Conservation (phyloP, 805 yeast species). For the Suhomyces xylopsoci region DNA sequence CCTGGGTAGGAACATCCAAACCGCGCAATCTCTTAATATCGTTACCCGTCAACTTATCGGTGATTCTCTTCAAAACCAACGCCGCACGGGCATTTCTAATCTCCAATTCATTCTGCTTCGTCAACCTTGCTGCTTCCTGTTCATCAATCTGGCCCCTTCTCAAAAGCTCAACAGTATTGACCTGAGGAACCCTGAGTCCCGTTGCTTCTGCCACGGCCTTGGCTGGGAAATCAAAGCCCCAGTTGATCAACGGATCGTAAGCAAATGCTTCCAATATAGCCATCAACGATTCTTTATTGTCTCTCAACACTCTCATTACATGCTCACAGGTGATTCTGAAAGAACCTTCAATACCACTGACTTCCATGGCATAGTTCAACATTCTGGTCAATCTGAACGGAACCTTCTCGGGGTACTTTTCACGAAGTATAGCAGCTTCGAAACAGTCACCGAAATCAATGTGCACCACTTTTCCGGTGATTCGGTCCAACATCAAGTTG, state of each 20-base stretch:
- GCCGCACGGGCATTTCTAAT: constrained; percentile 87
- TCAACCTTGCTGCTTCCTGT: constrained; percentile 69
- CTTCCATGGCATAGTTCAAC: constrained; percentile 98
- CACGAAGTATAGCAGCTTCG: constrained; percentile 95
- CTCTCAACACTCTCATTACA: constrained; percentile 92
- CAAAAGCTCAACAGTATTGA: constrained; percentile 66
- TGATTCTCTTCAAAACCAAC: constrained; percentile 81
- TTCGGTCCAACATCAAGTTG: constrained; percentile 89
- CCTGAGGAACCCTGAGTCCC: constrained; percentile 63
- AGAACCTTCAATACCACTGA: constrained; percentile 96
- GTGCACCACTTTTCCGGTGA: constrained; percentile 93
- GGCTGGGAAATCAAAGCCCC: constrained; percentile 96
- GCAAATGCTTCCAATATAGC: constrained; percentile 98
- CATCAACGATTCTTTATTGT: constrained; percentile 93
- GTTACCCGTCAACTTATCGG: constrained; percentile 90
- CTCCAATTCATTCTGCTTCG: constrained; percentile 66
- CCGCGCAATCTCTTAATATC: constrained; percentile 75
- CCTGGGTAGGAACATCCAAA: constrained; percentile 82
- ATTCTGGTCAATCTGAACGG: constrained; percentile 95
- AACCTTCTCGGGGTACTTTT: constrained; percentile 96
- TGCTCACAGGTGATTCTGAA: constrained; percentile 95
- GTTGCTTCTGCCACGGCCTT: constrained; percentile 72
- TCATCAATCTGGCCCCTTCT: constrained; percentile 74
- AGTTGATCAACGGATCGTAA: constrained; percentile 94
- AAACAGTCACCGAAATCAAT: constrained; percentile 99